phyloP scores from a whole-genome alignment of 345 rosid genomes.

The Mangifera indica region DNA sequence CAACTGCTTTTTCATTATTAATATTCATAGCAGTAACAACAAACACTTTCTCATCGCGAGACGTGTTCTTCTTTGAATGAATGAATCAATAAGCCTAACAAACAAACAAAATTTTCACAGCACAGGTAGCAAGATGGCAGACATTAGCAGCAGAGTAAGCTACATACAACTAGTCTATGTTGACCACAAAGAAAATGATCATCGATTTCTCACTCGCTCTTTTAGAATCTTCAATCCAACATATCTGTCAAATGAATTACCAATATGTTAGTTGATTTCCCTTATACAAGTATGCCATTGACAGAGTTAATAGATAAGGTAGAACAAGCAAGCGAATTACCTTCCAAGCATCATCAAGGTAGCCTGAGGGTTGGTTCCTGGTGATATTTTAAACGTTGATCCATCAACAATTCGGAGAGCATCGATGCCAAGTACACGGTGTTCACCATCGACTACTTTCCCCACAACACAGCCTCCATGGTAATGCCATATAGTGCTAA shows the following conservation, averaged over 20 bases:
- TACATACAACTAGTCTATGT: background rate
- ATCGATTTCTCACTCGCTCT: constrained; percentile 33
- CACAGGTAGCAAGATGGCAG: background rate
- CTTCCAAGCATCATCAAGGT: constrained; percentile 95
- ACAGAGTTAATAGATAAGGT: background rate
- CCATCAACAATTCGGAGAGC: constrained; percentile 82
- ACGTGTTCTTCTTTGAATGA: background rate
- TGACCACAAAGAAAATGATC: background rate
- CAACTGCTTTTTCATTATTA: background rate
- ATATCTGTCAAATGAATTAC: constrained; percentile 39
- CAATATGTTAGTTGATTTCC: background rate
- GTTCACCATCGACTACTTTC: constrained; percentile 66
- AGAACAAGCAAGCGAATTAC: constrained; percentile 25
- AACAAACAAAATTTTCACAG: background rate
- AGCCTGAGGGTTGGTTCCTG: constrained; percentile 97
- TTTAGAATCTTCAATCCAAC: constrained; percentile 51
- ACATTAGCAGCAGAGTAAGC: background rate
- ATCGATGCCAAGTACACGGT: constrained; percentile 47
- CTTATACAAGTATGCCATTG: background rate
- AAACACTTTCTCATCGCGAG: background rate
- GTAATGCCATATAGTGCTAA: constrained; percentile 94
- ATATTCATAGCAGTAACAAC: background rate
- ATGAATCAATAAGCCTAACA: background rate
- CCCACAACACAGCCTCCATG: constrained; percentile 90
- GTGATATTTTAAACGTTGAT: constrained; percentile 64